phyloP scores from a whole-genome alignment of 202 grass and related monocot genomes.

The Eragrostis tef region DNA sequence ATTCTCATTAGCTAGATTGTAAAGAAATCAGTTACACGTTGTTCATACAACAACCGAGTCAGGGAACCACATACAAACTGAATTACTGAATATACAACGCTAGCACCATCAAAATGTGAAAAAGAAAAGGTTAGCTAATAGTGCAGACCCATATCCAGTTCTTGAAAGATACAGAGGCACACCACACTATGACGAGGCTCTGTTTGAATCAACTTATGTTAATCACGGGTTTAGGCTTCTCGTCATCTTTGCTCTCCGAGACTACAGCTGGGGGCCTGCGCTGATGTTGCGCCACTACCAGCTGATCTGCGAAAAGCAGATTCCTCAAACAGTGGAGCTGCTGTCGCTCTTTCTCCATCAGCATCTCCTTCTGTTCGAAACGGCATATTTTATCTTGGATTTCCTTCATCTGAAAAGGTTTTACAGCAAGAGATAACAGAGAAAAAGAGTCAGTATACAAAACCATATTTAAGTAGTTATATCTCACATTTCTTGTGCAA shows the following conservation, averaged over 20 bases:
- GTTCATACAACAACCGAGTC: conserved; percentile 15
- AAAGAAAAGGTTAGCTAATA: not conserved
- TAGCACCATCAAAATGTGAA: not conserved
- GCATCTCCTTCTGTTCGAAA: conserved; percentile 76
- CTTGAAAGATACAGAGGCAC: not conserved
- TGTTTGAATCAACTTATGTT: conserved; percentile 31
- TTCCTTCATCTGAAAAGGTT: conserved; percentile 84
- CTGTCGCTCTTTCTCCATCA: conserved; percentile 78
- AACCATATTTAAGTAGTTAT: conserved; percentile 1
- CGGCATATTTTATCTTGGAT: conserved; percentile 77
- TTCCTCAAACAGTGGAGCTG: conserved; percentile 68
- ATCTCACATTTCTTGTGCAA: not conserved
- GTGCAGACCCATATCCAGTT: not conserved
- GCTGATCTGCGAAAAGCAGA: conserved; percentile 70
- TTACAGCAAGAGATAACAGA: conserved; percentile 14
- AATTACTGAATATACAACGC: not conserved
- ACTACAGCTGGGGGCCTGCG: conserved; percentile 31
- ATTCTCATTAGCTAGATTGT: conserved; percentile 25
- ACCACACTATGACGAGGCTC: not conserved
- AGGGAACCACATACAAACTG: not conserved
- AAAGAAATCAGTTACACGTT: not conserved
- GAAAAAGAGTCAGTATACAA: conserved; percentile 23
- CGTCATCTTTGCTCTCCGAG: conserved; percentile 48
- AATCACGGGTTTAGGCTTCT: conserved; percentile 56
- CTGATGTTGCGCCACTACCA: conserved; percentile 64